Percentiles rank a stretch among this genome's conserved stretches.
Evolutionary conservation across 225 moss, liverwort and hornwort species (phyloP).

Genomic region (Anthoceros angustus): DNA sequence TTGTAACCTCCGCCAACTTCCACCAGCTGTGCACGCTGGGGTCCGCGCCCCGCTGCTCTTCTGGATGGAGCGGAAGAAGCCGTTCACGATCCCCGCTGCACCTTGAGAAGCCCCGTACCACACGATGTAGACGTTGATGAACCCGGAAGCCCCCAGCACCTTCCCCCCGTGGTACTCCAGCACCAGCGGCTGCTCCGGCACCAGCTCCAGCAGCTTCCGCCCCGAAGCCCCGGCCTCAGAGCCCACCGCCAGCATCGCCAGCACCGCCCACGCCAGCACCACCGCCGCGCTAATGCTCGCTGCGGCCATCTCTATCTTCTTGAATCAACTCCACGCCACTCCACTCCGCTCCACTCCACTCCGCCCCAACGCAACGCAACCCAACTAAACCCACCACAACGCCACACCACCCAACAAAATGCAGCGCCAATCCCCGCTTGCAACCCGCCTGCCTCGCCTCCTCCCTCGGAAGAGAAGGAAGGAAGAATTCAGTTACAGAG

Average conservation of each 20-base stretch:
- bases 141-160: background rate
- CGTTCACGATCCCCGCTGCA: background rate
- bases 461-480: too few relatives aligned
- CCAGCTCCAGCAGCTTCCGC: background rate
- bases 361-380: too few relatives aligned
- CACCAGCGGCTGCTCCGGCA: background rate
- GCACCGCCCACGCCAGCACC: too few relatives aligned
- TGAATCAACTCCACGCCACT: too few relatives aligned
- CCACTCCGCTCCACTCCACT: too few relatives aligned
- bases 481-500: too few relatives aligned
- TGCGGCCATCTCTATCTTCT: too few relatives aligned
- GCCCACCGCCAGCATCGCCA: background rate
- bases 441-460: too few relatives aligned
- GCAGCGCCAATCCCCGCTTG: too few relatives aligned
- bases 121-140: background rate
- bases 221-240: background rate
- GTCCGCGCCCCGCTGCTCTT: background rate
- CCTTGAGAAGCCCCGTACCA: background rate
- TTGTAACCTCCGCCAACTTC: background rate
- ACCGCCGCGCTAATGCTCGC: too few relatives aligned
- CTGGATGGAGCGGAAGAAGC: background rate
- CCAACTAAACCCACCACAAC: too few relatives aligned
- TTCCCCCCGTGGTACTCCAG: background rate
- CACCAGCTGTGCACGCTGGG: background rate
- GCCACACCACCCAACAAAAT: too few relatives aligned